Evolutionary conservation across 805 yeast species (phyloP).

Genomic region (Pichia insulana): DNA sequence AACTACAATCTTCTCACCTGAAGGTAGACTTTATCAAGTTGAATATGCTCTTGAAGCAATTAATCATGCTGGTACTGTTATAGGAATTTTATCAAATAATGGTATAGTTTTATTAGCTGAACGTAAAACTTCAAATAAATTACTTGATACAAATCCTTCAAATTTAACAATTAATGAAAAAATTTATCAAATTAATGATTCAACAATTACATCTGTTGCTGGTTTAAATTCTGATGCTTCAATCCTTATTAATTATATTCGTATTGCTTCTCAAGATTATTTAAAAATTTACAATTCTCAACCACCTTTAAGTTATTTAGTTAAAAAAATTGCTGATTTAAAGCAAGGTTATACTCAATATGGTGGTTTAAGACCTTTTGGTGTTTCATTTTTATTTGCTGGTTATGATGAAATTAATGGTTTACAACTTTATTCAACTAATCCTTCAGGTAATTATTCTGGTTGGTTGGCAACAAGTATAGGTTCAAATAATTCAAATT

Average conservation of each 20-base stretch:
- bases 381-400: conserved; percentile 92
- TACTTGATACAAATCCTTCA: conserved; percentile 86
- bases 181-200: conserved; percentile 72
- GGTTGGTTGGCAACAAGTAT: conserved; percentile 98
- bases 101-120: conserved; percentile 97
- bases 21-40: conserved; percentile 92
- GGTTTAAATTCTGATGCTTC: conserved; percentile 98
- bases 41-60: conserved; percentile 90
- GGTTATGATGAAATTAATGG: conserved; percentile 88
- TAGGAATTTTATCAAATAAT: conserved; percentile 65
- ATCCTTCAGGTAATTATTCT: conserved; percentile 95
- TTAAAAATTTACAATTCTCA: conserved; percentile 83
- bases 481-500: conserved; percentile 94
- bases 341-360: conserved; percentile 98
- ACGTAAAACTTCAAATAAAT: conserved; percentile 85
- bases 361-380: conserved; percentile 97
- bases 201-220: conserved; percentile 79
- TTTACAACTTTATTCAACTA: conserved; percentile 87
- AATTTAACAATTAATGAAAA: conserved; percentile 70
- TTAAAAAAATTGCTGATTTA: conserved; percentile 80
- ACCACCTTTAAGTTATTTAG: conserved; percentile 87
- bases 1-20: conserved; percentile 98
- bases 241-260: conserved; percentile 78
- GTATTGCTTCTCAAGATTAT: conserved; percentile 76
- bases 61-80: conserved; percentile 75